Conservation (phyloP, 139 green algal species). For the Trebouxia sp. region DNA sequence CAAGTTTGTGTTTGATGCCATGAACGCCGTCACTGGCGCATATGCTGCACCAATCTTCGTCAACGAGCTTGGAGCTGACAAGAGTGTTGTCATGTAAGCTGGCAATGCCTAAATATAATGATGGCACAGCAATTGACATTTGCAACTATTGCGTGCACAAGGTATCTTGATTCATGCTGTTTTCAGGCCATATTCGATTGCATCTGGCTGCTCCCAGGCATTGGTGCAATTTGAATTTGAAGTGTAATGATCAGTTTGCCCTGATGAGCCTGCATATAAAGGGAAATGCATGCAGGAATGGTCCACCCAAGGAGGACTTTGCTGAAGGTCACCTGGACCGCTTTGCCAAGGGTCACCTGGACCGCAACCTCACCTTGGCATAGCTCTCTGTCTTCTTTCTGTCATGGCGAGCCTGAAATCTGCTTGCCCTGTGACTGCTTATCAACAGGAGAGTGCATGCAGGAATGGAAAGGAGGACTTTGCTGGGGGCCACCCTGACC, state of each 20-base stretch:
- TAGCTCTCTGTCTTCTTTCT: too few species aligned
- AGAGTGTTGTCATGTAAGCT: conserved; percentile 46
- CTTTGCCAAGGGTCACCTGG: conserved; percentile 65
- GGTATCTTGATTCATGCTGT: too few species aligned
- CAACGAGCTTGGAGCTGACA: conserved; percentile 72
- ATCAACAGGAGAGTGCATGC: too few species aligned
- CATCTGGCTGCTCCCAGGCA: too few species aligned
- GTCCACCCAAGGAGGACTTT: conserved; percentile 86
- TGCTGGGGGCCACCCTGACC: conserved; percentile 95
- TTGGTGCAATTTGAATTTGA: too few species aligned
- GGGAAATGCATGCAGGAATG: conserved; percentile 56
- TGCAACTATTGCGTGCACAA: too few species aligned
- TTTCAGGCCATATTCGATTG: too few species aligned
- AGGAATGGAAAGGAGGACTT: conserved; percentile 86
- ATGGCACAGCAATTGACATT: background rate
- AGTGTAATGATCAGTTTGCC: too few species aligned
- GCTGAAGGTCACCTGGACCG: conserved; percentile 95
- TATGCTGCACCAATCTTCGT: conserved; percentile 95
- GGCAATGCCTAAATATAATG: background rate
- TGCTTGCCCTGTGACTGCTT: too few species aligned
- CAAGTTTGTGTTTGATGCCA: conserved; percentile 91
- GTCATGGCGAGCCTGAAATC: too few species aligned
- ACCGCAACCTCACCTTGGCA: conserved; percentile 81
- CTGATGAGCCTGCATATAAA: too few species aligned
- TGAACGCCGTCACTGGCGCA: conserved; percentile 95